Evolutionary conservation across 108 stramenopile genomes (phyloP), one percentile per base, ranked within the genome.

Genomic region (Cyclotella baltica): DNA sequence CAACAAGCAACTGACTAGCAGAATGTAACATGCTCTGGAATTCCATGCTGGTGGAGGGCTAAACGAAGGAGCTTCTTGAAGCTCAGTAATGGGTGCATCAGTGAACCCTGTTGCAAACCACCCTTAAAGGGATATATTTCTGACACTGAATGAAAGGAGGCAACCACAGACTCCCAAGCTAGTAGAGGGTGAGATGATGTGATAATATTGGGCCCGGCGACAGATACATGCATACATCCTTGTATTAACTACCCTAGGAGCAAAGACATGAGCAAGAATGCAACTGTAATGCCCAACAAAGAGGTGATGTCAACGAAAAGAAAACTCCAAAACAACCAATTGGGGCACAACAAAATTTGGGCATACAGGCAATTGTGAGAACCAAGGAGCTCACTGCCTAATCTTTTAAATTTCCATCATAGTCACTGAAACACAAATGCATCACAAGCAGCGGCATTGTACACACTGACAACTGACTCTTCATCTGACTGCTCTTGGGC

Each of bases 321-420:
- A 4, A 16, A 19, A 4, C 51, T 19, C 51, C 4, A 20, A 20
- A 22, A 16, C 15, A 20, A 52, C 51, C 51, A 52, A 4, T 4
- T 20, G 51, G 4, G n/a, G n/a, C n/a, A 52, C 51, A 52, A 19
- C 40, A 52, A 20, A 52, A 52, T 19, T 52, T 52, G 51, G 51
- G n/a, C 51, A 19, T n/a, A 22, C 15, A 52, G 51, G 51, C 51
- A 19, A n/a, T 52, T 19, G 51, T 52, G 51, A 52, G 51, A 52
- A 19, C 51, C 51, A 52, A 52, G 51, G n/a, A 52, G 51, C 51
- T 52, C 51, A 52, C 51, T 19, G 20, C 51, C 51, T 52, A 52
- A 4, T 52, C 51, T 52, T 52, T 52, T 52, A 22, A 52, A 8
- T 16, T 4, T 4, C n/a, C 19, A 52, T 43, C 40, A 13, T 6